A percentile compares a stretch with the other conserved stretches of the same genome.
These are phyloP conservation scores for Xylaria flabelliformis DNA, from an alignment of 495 filamentous ascomycete genomes.

Conservation along the genomic window DNA sequence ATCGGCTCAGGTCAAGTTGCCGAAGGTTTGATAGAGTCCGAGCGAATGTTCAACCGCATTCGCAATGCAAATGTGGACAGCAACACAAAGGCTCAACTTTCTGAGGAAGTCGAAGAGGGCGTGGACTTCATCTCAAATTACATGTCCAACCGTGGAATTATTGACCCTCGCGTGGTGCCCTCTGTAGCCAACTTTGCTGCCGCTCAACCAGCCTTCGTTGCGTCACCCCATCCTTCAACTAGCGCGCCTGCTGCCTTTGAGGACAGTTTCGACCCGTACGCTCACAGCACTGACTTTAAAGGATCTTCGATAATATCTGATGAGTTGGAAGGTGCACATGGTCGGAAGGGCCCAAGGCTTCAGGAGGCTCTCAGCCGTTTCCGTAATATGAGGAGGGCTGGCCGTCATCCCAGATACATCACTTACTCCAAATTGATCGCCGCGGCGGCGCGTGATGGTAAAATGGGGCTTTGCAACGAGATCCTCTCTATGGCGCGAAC, in stretches of 20 bases:
- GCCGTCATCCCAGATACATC: conserved; percentile 91
- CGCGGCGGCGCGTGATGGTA: conserved; percentile 81
- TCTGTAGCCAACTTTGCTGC: conserved; percentile 39
- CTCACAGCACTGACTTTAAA: conserved; percentile 85
- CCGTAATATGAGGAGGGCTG: conserved; percentile 89
- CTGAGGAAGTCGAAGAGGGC: conserved; percentile 86
- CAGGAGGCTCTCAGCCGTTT: conserved; percentile 83
- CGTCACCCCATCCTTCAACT: conserved; percentile 47
- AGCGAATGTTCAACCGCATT: conserved; percentile 82
- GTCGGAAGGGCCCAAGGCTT: conserved; percentile 71
- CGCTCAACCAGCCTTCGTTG: conserved; percentile 41
- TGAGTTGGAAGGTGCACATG: conserved; percentile 75
- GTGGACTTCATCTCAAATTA: conserved; percentile 79
- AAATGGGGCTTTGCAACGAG: conserved; percentile 80
- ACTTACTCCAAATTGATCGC: conserved; percentile 95
- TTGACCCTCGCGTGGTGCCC: conserved; percentile 52
- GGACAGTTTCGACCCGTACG: conserved; percentile 89
- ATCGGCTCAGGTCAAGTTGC: conserved; percentile 80
- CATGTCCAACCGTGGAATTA: conserved; percentile 64
- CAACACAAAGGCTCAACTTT: conserved; percentile 54
- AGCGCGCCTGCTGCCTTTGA: conserved; percentile 59
- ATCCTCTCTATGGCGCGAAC: conserved; percentile 84
- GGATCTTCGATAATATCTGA: conserved; percentile 90
- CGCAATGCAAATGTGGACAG: conserved; percentile 58
- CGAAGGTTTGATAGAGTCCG: conserved; percentile 75